Percentiles rank a stretch among this genome's conserved stretches.
These are phyloP conservation scores for Saksenaea oblongispora DNA, from an alignment of 371 early-diverging fungal species.

Conservation along the genomic window DNA sequence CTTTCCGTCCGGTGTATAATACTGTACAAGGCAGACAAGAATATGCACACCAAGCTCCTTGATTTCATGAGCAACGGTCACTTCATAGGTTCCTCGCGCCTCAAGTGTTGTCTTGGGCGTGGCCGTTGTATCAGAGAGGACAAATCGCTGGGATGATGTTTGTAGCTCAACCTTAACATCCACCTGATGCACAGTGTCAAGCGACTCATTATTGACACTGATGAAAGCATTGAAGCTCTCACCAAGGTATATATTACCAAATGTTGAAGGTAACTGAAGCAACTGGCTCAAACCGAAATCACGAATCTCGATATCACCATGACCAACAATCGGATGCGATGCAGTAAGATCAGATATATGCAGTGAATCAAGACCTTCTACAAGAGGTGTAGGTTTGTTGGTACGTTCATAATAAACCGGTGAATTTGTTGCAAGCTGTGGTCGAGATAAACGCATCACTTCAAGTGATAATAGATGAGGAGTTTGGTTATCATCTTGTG, in stretches of 20 bases:
- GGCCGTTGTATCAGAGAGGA: constrained; percentile 66
- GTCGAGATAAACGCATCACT: constrained; percentile 90
- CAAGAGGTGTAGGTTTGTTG: constrained; percentile 21
- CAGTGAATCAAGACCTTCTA: constrained; percentile 46
- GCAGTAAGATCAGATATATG: constrained; percentile 39
- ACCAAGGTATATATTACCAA: constrained; percentile 94
- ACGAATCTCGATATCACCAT: constrained; percentile 40
- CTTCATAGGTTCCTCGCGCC: constrained; percentile 66
- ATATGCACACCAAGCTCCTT: constrained; percentile 94
- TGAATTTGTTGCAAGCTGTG: constrained; percentile 64
- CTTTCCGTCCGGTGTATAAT: constrained; percentile 62
- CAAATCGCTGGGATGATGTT: constrained; percentile 78
- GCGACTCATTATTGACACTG: constrained; percentile 81
- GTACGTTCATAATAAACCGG: constrained; percentile 50
- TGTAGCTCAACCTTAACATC: constrained; percentile 85
- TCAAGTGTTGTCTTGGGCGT: constrained; percentile 34
- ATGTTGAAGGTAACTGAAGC: constrained; percentile 65
- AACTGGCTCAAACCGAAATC: constrained; percentile 69
- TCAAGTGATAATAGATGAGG: constrained; percentile 81
- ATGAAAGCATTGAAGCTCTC: constrained; percentile 91
- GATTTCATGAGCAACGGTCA: constrained; percentile 87
- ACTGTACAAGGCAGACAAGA: constrained; percentile 87
- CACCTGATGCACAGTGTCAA: constrained; percentile 65
- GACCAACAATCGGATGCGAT: constrained; percentile 31
- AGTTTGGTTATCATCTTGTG: constrained; percentile 35